phyloP scores from a whole-genome alignment of 352 stramenopile species.

The Phytopythium cucurbitacearum region DNA sequence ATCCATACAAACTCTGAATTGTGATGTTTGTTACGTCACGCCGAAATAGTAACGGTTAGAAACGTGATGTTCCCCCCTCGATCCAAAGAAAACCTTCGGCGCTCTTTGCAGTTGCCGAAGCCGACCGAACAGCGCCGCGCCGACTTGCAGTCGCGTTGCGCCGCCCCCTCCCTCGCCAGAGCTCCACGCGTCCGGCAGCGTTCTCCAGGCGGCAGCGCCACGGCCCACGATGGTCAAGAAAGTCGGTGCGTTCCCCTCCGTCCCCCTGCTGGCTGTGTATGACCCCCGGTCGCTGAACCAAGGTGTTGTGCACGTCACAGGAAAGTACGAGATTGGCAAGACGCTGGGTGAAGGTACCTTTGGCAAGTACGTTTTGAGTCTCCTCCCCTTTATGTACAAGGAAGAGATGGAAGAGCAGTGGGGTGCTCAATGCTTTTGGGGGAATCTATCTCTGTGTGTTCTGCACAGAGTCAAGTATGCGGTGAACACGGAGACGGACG shows the following conservation, averaged over 20 bases:
- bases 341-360: conserved; percentile 96
- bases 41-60: too few relatives aligned
- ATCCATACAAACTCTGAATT: too few relatives aligned
- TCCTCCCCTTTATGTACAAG: neutral
- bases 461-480: conserved; percentile 89
- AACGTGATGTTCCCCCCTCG: too few relatives aligned
- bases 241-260: conserved; percentile 29
- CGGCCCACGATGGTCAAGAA: conserved; percentile 42
- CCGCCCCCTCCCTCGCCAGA: too few relatives aligned
- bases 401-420: too few relatives aligned
- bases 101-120: conserved; percentile 1
- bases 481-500: conserved; percentile 93
- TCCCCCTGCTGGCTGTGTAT: neutral
- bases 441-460: neutral
- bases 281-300: too few relatives aligned
- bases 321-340: conserved; percentile 97
- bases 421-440: neutral
- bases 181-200: too few relatives aligned
- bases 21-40: too few relatives aligned
- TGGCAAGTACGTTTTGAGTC: conserved; percentile 82
- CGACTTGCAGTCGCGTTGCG: too few relatives aligned
- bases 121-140: neutral
- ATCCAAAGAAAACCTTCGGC: too few relatives aligned
- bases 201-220: neutral
- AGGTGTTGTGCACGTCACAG: conserved; percentile 27